phyloP scores from a whole-genome alignment of 2,329 filamentous ascomycete genomes.

The Claviceps citrina region DNA sequence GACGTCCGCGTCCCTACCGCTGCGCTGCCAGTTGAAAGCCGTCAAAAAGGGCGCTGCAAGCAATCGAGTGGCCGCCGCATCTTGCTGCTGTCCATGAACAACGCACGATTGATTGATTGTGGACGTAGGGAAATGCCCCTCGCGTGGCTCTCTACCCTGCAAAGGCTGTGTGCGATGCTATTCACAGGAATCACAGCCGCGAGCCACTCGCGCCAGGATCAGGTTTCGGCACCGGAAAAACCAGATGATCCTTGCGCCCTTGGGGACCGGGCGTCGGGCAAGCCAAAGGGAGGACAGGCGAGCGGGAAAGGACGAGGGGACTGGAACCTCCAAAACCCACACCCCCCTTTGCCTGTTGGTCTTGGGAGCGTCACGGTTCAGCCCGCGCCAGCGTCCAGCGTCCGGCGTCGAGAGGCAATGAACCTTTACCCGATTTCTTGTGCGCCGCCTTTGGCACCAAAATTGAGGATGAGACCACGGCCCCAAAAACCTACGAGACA shows the following conservation, averaged over 20 bases:
- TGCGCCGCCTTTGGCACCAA: slow-evolving; percentile 25
- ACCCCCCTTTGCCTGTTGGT: slow-evolving; percentile 9
- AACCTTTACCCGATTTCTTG: slow-evolving; percentile 21
- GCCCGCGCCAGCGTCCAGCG: slow-evolving; percentile 10
- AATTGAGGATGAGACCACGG: slow-evolving; percentile 26
- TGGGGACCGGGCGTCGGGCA: no score
- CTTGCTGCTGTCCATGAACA: no score
- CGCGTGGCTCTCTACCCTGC: no score
- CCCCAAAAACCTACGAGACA: slow-evolving; percentile 24
- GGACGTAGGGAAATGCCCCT: no score
- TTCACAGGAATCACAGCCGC: no score
- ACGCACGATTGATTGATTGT: no score
- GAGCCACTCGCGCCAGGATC: no score
- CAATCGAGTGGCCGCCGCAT: background rate
- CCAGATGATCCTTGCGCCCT: no score
- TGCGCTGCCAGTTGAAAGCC: background rate
- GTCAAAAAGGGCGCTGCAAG: background rate
- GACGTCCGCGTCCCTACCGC: no score
- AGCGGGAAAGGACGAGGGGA: background rate
- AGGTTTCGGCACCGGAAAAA: slow-evolving; percentile 2
- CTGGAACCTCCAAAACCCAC: slow-evolving; percentile 7
- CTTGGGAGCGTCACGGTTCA: slow-evolving; percentile 13
- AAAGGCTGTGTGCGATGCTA: no score
- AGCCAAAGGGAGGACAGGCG: background rate
- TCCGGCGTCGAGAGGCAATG: slow-evolving; percentile 8